phyloP scores from a whole-genome alignment of 495 filamentous ascomycete genomes.

The Xylaria bambusicola region DNA sequence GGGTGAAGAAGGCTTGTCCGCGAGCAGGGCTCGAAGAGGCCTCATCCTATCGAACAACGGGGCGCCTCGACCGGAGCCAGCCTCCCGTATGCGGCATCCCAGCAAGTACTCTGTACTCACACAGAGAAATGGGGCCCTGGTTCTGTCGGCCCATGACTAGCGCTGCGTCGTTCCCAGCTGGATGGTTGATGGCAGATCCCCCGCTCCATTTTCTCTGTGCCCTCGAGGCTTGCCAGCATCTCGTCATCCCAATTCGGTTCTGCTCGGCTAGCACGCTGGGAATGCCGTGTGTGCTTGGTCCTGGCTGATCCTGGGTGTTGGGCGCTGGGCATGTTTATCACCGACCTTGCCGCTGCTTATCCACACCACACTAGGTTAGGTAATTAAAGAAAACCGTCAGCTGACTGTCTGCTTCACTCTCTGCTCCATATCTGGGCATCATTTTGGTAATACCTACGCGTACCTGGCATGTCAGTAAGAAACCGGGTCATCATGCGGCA shows the following conservation, averaged over 20 bases:
- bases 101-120: too few species aligned
- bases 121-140: not conserved
- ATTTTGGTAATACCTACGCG: not conserved
- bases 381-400: constrained; percentile 2
- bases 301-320: not conserved
- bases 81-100: constrained; percentile 18
- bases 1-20: not conserved
- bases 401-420: constrained; percentile 5
- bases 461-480: too few species aligned
- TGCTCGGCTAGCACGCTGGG: not conserved
- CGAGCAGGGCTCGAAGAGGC: not conserved
- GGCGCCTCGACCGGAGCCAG: constrained; percentile 11
- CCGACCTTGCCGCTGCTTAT: not conserved
- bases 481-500: not conserved
- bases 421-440: not conserved
- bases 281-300: not conserved
- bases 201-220: constrained; percentile 22
- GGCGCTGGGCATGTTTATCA: too few species aligned
- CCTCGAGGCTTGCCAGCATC: constrained; percentile 2
- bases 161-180: constrained; percentile 31
- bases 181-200: constrained; percentile 35
- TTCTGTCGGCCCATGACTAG: not conserved
- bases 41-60: constrained; percentile 16
- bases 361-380: constrained; percentile 6
- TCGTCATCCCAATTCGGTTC: constrained; percentile 5